Evolutionary conservation across 495 filamentous ascomycete species (phyloP), one percentile per base, ranked within the genome.

Genomic region (Haplographium delicatum): DNA sequence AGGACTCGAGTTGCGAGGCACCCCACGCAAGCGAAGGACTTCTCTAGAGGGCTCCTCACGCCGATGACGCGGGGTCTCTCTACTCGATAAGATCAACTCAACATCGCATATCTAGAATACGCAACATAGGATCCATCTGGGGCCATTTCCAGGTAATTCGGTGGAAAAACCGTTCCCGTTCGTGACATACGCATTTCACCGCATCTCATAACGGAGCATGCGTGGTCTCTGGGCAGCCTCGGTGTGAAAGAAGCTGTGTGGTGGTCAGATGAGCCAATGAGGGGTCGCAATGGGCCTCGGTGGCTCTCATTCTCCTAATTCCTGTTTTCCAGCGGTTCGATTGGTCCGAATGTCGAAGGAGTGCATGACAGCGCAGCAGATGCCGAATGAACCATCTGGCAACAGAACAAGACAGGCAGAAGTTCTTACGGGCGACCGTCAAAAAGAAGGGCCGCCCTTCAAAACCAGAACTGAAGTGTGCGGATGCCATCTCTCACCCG

Each of bases 251-350:
- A n/a, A 27, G 13, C 16, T 25, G 37, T 23, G 25, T 33, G 44
- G 16, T n/a, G n/a, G 39, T 13, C 2, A 16, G 15, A 37, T 30
- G 4, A 33, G 30, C 50, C 40, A 53, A 53, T 53, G 42, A 53
- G 48, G 38, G 30, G 48, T 44, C 48, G 44, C 28, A 20, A 26
- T 18, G 9, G 25, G 40, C 27, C 15, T n/a, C n/a, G n/a, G n/a
- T n/a, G n/a, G n/a, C n/a, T n/a, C n/a, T n/a, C n/a, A n/a, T n/a
- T n/a, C n/a, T n/a, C n/a, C n/a, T n/a, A n/a, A n/a, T n/a, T n/a
- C n/a, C n/a, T n/a, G n/a, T n/a, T n/a, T 28, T 34, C 47, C 47
- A 50, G 40, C 42, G 47, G 47, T 3, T 50, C 16, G 35, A 35
- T 19, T 39, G 35, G 35, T 39, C 16, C 16, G 22, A 39, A 39